Evolutionary conservation across 2,329 filamentous ascomycete genomes (phyloP), one percentile per base, ranked within the genome.

Genomic region (Fusarium paranaense): DNA sequence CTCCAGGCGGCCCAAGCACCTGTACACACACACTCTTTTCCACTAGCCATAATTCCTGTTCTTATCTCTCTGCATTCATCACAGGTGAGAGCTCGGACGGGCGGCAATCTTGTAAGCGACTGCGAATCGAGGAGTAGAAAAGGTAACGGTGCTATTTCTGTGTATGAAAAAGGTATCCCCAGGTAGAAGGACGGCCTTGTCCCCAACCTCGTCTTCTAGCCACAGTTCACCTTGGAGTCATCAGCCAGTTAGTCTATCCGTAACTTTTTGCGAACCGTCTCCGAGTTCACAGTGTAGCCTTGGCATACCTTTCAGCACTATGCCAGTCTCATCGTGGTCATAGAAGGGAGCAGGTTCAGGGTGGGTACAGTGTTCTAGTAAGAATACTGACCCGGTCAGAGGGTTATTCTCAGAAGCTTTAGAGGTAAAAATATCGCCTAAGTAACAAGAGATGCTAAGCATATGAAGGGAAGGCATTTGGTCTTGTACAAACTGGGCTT

Each of bases 161-260:
- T 69, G 62, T 22, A 69, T 52, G n/a, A 69, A 69, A 27, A 69
- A 69, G 30, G 67, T 69, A 18, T 69, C 67, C 14, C 62, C 67
- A 42, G 67, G 62, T 47, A 62, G 37, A 3, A 69, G 47, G 47
- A 62, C 58, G n/a, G 67, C 67, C 33, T 38, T 62, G 25, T 54
- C 57, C 20, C 67, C 67, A 2, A 20, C 37, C 35, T 69, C 67
- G 40, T 69, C 67, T 20, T 69, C 35, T 9, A 69, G 27, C 22
- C 65, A 62, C 20, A 69, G 27, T 40, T 69, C 62, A 22, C 67
- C 67, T 69, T n/a, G 14, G 7, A 38, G 10, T n/a, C 30, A 32
- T 25, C 25, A 62, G 25, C 61, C 62, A 52, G 22, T 22, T 22
- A 22, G 22, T 22, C 22, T 22, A 22, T 22, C 22, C 22, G 22